Percentiles rank a stretch among this genome's conserved stretches.
Conservation (phyloP, 768 basidiomycete genomes). For the Psilocybe azurescens region DNA sequence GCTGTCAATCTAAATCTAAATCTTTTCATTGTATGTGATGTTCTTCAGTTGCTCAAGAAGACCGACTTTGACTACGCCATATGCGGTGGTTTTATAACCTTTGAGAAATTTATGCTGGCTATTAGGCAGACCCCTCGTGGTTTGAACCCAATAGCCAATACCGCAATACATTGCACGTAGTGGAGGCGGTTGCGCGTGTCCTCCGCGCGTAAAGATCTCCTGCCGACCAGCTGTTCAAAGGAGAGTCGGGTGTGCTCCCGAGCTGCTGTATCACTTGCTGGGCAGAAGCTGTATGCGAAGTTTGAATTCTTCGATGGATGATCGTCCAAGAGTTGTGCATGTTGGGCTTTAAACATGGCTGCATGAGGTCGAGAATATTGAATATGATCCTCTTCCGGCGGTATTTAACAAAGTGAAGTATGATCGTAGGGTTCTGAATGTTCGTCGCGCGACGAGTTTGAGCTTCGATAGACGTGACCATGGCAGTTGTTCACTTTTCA, state of each 20-base stretch:
- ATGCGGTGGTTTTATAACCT: not conserved
- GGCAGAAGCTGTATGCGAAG: conserved; percentile 40
- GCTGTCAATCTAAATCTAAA: too few species aligned
- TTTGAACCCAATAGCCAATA: too few species aligned
- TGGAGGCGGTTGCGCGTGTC: conserved; percentile 90
- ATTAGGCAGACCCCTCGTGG: not conserved
- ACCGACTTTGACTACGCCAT: not conserved
- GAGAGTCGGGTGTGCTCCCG: conserved; percentile 94
- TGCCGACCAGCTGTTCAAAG: conserved; percentile 86
- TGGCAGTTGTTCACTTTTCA: too few species aligned
- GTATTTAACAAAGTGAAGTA: too few species aligned
- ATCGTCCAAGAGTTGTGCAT: conserved; percentile 66
- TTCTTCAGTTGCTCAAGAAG: not conserved
- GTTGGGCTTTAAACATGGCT: too few species aligned
- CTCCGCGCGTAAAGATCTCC: conserved; percentile 67
- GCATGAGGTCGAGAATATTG: too few species aligned
- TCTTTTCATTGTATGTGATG: not conserved
- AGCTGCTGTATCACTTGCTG: conserved; percentile 66
- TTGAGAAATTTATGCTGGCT: not conserved
- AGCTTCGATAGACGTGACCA: too few species aligned
- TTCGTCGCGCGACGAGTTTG: too few species aligned
- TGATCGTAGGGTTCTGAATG: too few species aligned
- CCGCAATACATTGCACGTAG: conserved; percentile 61
- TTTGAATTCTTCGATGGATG: conserved; percentile 58
- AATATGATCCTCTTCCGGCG: too few species aligned